Evolutionary conservation across 441 rosid species (phyloP).

Genomic region (Arabidopsis hybrid): DNA sequence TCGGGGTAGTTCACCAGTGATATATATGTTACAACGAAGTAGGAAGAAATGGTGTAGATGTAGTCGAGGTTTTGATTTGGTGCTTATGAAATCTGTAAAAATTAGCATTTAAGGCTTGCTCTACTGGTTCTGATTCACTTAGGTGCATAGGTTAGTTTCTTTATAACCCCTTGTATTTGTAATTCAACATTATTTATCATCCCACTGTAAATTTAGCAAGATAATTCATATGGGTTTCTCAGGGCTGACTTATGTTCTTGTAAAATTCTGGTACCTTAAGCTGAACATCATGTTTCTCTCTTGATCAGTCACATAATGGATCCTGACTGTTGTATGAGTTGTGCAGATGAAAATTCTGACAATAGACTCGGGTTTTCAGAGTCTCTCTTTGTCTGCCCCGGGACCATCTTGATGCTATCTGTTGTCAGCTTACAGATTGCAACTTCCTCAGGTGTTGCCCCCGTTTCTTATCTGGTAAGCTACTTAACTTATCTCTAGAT

Average conservation of each 20-base stretch:
- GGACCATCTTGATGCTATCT: constrained; percentile 4
- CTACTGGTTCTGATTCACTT: constrained; percentile 24
- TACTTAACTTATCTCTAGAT: not conserved
- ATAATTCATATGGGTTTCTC: constrained; percentile 18
- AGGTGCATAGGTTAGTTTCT: constrained; percentile 40
- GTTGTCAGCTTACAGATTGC: constrained; percentile 1
- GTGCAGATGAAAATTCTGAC: constrained; percentile 19
- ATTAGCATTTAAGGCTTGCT: constrained; percentile 35
- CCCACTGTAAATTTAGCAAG: constrained; percentile 38
- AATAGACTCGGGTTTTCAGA: not conserved
- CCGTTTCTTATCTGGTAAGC: constrained; percentile 24
- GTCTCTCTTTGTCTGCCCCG: not conserved
- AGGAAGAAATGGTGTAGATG: constrained; percentile 45
- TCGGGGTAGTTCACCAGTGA: constrained; percentile 28
- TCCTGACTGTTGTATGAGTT: constrained; percentile 31
- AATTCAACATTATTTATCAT: constrained; percentile 24
- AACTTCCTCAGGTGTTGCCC: constrained; percentile 9
- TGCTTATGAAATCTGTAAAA: constrained; percentile 43
- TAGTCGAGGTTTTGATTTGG: constrained; percentile 36
- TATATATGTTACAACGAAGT: constrained; percentile 30
- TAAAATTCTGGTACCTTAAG: constrained; percentile 19
- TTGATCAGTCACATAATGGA: constrained; percentile 14
- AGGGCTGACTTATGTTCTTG: constrained; percentile 12
- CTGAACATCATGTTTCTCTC: constrained; percentile 17
- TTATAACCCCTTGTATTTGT: constrained; percentile 36